A percentile compares a stretch with the other conserved stretches of the same genome.
Conservation (phyloP, 164 flowering plant species). For the Umbilicus rupestris region DNA sequence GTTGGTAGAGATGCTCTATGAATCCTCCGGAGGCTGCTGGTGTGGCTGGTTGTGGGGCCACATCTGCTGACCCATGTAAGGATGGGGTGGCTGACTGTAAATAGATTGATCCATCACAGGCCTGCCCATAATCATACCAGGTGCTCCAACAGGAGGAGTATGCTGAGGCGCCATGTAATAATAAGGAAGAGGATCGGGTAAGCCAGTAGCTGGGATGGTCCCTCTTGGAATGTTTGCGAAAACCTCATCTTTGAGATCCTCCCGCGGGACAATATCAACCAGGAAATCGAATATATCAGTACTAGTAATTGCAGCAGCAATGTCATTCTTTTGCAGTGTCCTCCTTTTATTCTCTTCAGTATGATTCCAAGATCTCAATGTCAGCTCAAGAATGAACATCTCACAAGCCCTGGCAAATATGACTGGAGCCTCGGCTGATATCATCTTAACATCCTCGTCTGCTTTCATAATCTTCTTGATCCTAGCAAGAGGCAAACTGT, state of each 20-base stretch:
- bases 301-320: conserved; percentile 23
- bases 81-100: conserved; percentile 10
- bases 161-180: conserved; percentile 12
- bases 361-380: conserved; percentile 44
- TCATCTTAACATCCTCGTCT: conserved; percentile 52
- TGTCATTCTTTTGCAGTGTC: conserved; percentile 48
- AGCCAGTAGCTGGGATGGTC: background rate
- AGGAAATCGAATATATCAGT: conserved; percentile 12
- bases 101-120: conserved; percentile 9
- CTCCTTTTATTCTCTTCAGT: conserved; percentile 48
- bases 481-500: conserved; percentile 45
- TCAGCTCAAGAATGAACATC: conserved; percentile 46
- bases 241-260: conserved; percentile 13
- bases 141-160: conserved; percentile 4
- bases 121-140: conserved; percentile 14
- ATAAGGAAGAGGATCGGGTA: conserved; percentile 7
- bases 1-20: background rate
- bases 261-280: conserved; percentile 13
- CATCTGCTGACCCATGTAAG: conserved; percentile 11
- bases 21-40: conserved; percentile 12
- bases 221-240: conserved; percentile 9
- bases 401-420: conserved; percentile 54
- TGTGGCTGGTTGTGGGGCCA: conserved; percentile 12
- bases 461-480: conserved; percentile 63
- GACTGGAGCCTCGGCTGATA: conserved; percentile 51